These are phyloP conservation scores for Metschnikowia orientalis DNA, from an alignment of 805 yeast species.

Conservation along the genomic window DNA sequence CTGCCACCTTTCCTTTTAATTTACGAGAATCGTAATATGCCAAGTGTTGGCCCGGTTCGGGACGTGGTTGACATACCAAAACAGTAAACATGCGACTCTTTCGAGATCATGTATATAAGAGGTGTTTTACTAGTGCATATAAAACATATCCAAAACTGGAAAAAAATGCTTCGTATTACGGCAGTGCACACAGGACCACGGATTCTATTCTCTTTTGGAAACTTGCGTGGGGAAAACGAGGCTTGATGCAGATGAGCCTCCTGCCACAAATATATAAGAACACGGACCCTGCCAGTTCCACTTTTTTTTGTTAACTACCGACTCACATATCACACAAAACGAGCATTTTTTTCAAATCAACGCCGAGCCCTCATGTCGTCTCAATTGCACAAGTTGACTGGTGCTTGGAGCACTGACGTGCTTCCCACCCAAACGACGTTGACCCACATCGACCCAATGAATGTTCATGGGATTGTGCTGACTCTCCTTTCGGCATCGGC, in stretches of 20 bases:
- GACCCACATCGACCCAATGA: conserved; percentile 17
- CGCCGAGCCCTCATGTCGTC: too few relatives aligned
- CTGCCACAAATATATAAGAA: not conserved
- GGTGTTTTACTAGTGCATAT: too few relatives aligned
- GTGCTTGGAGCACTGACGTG: conserved; percentile 18
- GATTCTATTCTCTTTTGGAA: too few relatives aligned
- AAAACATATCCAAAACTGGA: conserved; percentile 2
- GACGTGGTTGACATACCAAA: too few relatives aligned
- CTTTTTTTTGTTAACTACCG: too few relatives aligned
- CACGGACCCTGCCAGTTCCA: not conserved
- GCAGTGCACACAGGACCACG: not conserved
- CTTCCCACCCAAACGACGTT: conserved; percentile 19
- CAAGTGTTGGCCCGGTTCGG: not conserved
- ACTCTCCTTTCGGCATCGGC: conserved; percentile 14
- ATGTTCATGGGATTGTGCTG: conserved; percentile 10
- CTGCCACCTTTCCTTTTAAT: too few relatives aligned
- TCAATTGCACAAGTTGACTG: conserved; percentile 12
- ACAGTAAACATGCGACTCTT: too few relatives aligned
- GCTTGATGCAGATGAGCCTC: too few relatives aligned
- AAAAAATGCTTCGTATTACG: conserved; percentile 1
- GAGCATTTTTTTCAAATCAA: too few relatives aligned
- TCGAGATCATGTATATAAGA: too few relatives aligned
- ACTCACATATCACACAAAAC: conserved; percentile 1
- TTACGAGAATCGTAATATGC: not conserved
- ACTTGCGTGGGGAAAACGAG: too few relatives aligned